Evolutionary conservation across 345 rosid genomes (phyloP).

Genomic region (Melaleuca quinquenervia): DNA sequence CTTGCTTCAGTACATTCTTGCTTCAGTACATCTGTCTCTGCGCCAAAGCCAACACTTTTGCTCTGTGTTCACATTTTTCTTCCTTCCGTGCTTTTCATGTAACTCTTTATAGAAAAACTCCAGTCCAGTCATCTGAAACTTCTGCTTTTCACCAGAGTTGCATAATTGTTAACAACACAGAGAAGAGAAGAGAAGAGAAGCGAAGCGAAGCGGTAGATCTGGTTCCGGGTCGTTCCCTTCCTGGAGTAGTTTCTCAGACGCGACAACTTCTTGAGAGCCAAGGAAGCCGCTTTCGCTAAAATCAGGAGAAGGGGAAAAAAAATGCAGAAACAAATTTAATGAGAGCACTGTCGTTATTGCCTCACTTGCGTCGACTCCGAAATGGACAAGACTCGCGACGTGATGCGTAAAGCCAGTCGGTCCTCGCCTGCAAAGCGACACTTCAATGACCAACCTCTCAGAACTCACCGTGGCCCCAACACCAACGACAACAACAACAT

Average conservation of each 20-base stretch:
- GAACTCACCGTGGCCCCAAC: not conserved
- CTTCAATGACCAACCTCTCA: slow-evolving; percentile 38
- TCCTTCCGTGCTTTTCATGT: not conserved
- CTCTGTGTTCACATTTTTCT: not conserved
- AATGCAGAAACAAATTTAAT: not conserved
- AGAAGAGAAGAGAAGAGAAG: not conserved
- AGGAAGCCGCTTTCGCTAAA: slow-evolving; percentile 10
- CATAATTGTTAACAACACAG: not conserved
- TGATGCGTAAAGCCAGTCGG: slow-evolving; percentile 24
- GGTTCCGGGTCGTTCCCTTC: not conserved
- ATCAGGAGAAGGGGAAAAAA: not conserved
- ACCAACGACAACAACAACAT: not conserved
- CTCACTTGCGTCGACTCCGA: slow-evolving; percentile 10
- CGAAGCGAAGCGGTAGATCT: not conserved
- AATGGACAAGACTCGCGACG: slow-evolving; percentile 57
- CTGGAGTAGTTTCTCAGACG: not conserved
- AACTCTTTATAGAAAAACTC: not conserved
- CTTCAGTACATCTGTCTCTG: not conserved
- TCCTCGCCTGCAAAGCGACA: slow-evolving; percentile 21
- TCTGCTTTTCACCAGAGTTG: not conserved
- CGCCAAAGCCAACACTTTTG: not conserved
- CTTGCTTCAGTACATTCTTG: not conserved
- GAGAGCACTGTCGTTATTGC: not conserved
- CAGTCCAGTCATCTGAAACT: not conserved
- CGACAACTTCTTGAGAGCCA: slow-evolving; percentile 2